Base-by-base conservation (phyloP, 345 rosid genomes). In the Bretschneidera sinensis region DNA sequence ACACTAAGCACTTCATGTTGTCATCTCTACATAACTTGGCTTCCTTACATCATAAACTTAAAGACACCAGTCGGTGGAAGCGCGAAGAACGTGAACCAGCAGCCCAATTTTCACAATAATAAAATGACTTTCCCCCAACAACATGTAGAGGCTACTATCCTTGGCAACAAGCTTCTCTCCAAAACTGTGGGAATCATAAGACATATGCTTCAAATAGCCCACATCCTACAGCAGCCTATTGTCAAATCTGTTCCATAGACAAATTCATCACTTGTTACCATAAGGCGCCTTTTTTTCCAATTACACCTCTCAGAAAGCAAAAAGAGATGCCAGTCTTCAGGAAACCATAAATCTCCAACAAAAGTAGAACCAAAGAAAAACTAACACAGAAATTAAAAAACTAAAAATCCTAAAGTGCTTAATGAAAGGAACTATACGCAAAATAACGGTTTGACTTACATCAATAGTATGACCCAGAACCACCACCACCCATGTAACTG, bases 401-500 rank as follows among this genome's bases (percentile, higher is more conserved):
- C 24, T n/a, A n/a, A 63, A 23, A 11, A 49, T 48, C 52, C 75
- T 54, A 48, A 52, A 57, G 20, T 17, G 49, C 60, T 59, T 55
- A 17, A 47, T 13, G 47, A 61, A 59, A 61, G 54, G 23, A 73
- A 68, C 51, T 6, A 56, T 15, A 24, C 34, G 31, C 48, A 62
- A 47, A 53, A 22, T 13, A 65, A 59, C n/a, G 43, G 25, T 48
- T 59, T 43, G 60, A 75, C 87, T 74, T 76, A 83, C 84, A 75
- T 85, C 73, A 94, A 62, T 94, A 94, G 74, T 90, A 94, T 59
- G 96, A 84, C 23, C 99, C 92, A 51, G 92, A 86, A 73, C 95
- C 87, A 76, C 98, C 74, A 23, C 75, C 64, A 48, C 88, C 88
- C 83, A 86, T 80, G 81, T 90, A 90, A 69, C 79, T 73, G 78